Percentiles rank a stretch among this genome's conserved stretches.
These are phyloP conservation scores for Lipomyces spencermartinsiae DNA, from an alignment of 805 yeast species.

Conservation along the genomic window DNA sequence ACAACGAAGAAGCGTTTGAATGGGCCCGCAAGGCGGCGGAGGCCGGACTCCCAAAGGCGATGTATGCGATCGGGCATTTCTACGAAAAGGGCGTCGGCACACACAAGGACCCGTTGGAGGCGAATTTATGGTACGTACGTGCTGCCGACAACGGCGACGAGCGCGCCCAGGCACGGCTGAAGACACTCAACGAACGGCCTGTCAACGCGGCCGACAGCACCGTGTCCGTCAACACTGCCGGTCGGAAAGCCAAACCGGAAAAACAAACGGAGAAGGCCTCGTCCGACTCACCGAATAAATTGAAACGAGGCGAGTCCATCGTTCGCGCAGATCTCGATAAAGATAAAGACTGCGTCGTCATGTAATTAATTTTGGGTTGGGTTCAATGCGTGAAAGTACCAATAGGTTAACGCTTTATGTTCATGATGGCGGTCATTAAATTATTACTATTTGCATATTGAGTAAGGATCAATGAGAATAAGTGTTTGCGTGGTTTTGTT, in stretches of 20 bases:
- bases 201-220: constrained; percentile 10
- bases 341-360: constrained; percentile 32
- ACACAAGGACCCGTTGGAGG: constrained; percentile 58
- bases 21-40: constrained; percentile 93
- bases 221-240: background rate
- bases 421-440: background rate
- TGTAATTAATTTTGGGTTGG: constrained; percentile 18
- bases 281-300: background rate
- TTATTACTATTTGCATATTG: background rate
- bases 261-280: background rate
- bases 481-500: background rate
- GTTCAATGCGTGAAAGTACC: background rate
- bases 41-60: constrained; percentile 77
- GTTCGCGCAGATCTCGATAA: constrained; percentile 1
- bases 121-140: constrained; percentile 74
- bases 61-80: constrained; percentile 82
- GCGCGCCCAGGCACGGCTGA: constrained; percentile 52
- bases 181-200: constrained; percentile 17
- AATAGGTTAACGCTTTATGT: background rate
- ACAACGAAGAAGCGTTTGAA: constrained; percentile 85
- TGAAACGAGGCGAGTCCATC: background rate
- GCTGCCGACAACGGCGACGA: constrained; percentile 71
- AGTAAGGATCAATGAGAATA: background rate
- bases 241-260: background rate
- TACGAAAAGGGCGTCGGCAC: constrained; percentile 90